A percentile compares a stretch with the other conserved stretches of the same genome.
Conservation (phyloP, 2,329 filamentous ascomycete genomes). For the Claviceps quebecensis region DNA sequence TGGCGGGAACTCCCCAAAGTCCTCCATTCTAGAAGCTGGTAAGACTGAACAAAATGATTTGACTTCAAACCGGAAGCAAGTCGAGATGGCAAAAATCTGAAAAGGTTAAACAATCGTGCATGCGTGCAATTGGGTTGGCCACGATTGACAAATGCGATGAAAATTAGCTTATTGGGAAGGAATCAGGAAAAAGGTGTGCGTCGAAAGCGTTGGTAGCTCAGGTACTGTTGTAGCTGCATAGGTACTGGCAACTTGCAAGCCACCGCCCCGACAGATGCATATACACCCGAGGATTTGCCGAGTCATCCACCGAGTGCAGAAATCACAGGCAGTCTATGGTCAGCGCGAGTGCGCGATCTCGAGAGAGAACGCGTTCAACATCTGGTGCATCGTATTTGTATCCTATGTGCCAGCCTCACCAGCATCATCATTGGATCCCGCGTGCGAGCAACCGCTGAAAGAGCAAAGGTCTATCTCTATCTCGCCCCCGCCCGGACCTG, state of each 20-base stretch:
- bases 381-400: not conserved
- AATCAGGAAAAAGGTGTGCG: too few relatives aligned
- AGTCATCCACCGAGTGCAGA: not conserved
- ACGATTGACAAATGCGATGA: too few relatives aligned
- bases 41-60: not conserved
- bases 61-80: not conserved
- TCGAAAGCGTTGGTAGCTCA: too few relatives aligned
- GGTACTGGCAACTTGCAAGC: too few relatives aligned
- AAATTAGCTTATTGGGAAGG: too few relatives aligned
- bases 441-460: not conserved
- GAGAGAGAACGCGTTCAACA: not conserved
- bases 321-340: not conserved
- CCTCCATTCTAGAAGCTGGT: constrained; percentile 32
- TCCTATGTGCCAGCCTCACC: not conserved
- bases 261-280: constrained; percentile 1
- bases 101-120: too few relatives aligned
- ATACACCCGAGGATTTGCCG: not conserved
- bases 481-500: too few relatives aligned
- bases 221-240: not conserved
- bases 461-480: not conserved
- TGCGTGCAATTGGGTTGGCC: too few relatives aligned
- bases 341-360: not conserved
- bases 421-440: not conserved
- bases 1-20: constrained; percentile 50
- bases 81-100: too few relatives aligned